Base-by-base conservation (phyloP, 2,329 filamentous ascomycete genomes). In the Trichoderma koningiopsis region DNA sequence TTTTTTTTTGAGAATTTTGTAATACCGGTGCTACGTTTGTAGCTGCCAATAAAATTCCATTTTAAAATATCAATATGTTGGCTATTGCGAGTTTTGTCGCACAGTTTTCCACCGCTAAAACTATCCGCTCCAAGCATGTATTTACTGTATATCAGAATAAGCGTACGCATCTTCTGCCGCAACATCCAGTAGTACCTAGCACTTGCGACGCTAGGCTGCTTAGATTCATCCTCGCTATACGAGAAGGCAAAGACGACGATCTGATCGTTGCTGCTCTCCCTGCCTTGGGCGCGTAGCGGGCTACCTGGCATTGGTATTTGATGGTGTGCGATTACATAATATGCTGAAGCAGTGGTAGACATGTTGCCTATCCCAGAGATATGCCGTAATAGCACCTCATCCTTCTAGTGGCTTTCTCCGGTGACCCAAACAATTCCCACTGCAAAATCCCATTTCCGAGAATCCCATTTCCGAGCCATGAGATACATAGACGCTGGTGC, bases 401-500 rank as follows among this genome's bases (percentile, higher is more conserved):
- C 52, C 19, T 24, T 24, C 33, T 49, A 49, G 47, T 49, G 47
- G n/a, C 24, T 22, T 24, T 56, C 53, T 7, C 29, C 14, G 52
- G 52, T 31, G 52, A 16, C 52, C 61, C 24, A 40, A 56, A 27
- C 24, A 55, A 56, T 31, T 33, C 19, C 24, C 27, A 40, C 37
- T 64, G 47, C 61, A 64, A 64, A 35, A 43, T 43, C 40, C 24
- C 35, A 27, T 52, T 29, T 33, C 61, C 19, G 49, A 53, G 55
- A 35, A 43, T 43, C 40, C 24, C 35, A 27, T 37, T 29, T 33
- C 61, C 19, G 49, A 53, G 55, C 40, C 49, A 56, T 43, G 61
- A 56, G 61, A 22, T 64, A 64, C 61, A 43, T 64, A 33, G 27
- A 66, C 33, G n/a, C 31, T 33, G 37, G 52, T 49, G 62, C 11